A percentile compares a stretch with the other conserved stretches of the same genome.
Evolutionary conservation across 1,284 basidiomycete species (phyloP).

Genomic region (Fistulinella cinereoalba): DNA sequence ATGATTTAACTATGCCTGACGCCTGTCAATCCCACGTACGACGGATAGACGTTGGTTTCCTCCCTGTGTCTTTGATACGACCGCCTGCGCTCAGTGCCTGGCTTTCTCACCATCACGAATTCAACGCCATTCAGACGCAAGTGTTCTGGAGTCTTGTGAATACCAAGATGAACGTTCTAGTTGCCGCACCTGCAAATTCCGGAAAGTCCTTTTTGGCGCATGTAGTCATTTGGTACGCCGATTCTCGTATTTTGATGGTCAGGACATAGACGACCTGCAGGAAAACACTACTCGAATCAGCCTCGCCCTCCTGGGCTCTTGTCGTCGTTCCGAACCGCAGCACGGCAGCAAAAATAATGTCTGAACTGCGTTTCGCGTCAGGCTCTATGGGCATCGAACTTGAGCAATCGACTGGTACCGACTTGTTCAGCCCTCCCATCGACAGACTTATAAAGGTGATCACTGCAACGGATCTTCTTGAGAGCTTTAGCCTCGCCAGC

Average conservation of each 20-base stretch:
- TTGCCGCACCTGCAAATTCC: slow-evolving; percentile 79
- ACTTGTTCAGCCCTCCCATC: slow-evolving; percentile 34
- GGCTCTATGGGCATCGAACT: slow-evolving; percentile 42
- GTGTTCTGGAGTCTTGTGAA: slow-evolving; percentile 81
- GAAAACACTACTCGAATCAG: slow-evolving; percentile 42
- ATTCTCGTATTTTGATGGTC: not conserved
- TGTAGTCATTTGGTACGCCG: slow-evolving; percentile 64
- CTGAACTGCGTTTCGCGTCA: slow-evolving; percentile 47
- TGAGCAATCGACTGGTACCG: slow-evolving; percentile 37
- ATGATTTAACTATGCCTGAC: slow-evolving; percentile 74
- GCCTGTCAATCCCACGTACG: slow-evolving; percentile 63
- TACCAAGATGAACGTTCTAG: slow-evolving; percentile 69
- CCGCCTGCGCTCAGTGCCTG: slow-evolving; percentile 49
- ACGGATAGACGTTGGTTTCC: slow-evolving; percentile 80
- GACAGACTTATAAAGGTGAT: slow-evolving; percentile 53
- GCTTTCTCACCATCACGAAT: slow-evolving; percentile 46
- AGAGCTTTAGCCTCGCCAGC: slow-evolving; percentile 26
- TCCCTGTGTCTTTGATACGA: slow-evolving; percentile 56
- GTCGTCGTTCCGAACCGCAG: slow-evolving; percentile 54
- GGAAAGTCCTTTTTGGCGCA: slow-evolving; percentile 82
- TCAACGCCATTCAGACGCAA: slow-evolving; percentile 92
- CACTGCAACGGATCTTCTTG: slow-evolving; percentile 50
- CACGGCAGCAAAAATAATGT: slow-evolving; percentile 46
- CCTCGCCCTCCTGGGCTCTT: slow-evolving; percentile 49
- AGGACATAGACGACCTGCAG: slow-evolving; percentile 36